These are phyloP conservation scores for Effrenium voratum DNA, from an alignment of 73 alveolate genomes.

Conservation along the genomic window DNA sequence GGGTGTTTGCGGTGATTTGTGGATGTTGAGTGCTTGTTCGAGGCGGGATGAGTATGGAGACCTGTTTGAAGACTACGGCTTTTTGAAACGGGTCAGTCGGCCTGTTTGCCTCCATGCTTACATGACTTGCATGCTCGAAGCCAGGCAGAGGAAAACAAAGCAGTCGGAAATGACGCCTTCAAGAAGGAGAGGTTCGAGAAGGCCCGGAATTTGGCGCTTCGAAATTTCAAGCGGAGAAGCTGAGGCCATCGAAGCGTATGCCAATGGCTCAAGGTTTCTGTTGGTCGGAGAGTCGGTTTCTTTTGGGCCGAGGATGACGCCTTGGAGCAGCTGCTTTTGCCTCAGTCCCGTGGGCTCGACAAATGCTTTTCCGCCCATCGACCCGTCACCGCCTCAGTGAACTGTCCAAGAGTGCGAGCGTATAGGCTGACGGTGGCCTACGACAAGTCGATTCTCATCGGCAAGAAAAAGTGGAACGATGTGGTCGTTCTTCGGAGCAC, in stretches of 20 bases:
- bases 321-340: conserved; percentile 49
- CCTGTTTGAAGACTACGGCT: conserved; percentile 81
- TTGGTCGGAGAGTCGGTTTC: not conserved
- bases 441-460: conserved; percentile 79
- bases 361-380: not conserved
- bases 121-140: not conserved
- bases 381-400: not conserved
- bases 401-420: not conserved
- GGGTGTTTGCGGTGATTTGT: too few relatives aligned
- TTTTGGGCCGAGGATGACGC: conserved; percentile 20
- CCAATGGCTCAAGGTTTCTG: not conserved
- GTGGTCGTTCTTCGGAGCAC: conserved; percentile 82
- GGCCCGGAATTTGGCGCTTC: not conserved
- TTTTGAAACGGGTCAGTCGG: conserved; percentile 45
- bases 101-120: not conserved
- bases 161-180: conserved; percentile 57
- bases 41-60: conserved; percentile 93
- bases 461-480: conserved; percentile 87
- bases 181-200: conserved; percentile 76
- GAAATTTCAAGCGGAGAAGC: not conserved
- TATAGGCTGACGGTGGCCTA: conserved; percentile 64
- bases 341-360: not conserved
- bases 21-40: too few relatives aligned
- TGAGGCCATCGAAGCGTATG: conserved; percentile 29
- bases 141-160: conserved; percentile 76